A percentile compares a stretch with the other conserved stretches of the same genome.
Conservation (phyloP, 306 rosid species). For the Quillaja saponaria region DNA sequence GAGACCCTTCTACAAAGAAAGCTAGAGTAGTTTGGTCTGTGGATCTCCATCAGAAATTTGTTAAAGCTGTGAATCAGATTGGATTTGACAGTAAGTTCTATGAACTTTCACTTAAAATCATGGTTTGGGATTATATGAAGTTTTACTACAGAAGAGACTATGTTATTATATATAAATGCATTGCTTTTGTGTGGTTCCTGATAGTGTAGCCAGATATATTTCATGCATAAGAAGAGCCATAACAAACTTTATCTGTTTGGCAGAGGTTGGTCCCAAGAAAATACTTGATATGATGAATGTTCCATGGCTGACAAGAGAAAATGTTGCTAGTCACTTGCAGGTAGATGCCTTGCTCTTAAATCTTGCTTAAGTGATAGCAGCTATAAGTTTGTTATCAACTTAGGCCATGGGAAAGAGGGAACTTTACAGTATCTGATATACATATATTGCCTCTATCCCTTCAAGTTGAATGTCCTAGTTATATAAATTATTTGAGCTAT, state of each 20-base stretch:
- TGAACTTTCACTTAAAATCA: slow-evolving; percentile 15
- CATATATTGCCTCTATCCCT: too few relatives aligned
- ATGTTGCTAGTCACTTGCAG: slow-evolving; percentile 99
- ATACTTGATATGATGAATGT: slow-evolving; percentile 96
- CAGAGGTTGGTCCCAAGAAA: slow-evolving; percentile 98
- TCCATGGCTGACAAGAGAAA: slow-evolving; percentile 89
- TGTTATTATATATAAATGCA: slow-evolving; percentile 17
- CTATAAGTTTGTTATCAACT: slow-evolving; percentile 12
- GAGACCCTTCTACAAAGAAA: slow-evolving; percentile 72
- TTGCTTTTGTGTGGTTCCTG: slow-evolving; percentile 18
- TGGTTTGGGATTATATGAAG: slow-evolving; percentile 16
- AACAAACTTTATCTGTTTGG: slow-evolving; percentile 57
- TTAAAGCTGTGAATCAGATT: slow-evolving; percentile 90
- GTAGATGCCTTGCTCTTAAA: slow-evolving; percentile 36
- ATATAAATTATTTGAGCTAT: slow-evolving; percentile 3
- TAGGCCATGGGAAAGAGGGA: background rate
- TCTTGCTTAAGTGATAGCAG: slow-evolving; percentile 23
- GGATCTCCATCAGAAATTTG: slow-evolving; percentile 97
- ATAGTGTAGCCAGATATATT: slow-evolving; percentile 32
- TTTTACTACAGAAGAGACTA: too few relatives aligned
- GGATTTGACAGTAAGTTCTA: slow-evolving; percentile 88
- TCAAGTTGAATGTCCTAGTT: background rate
- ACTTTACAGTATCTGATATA: too few relatives aligned
- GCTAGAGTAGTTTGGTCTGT: slow-evolving; percentile 98
- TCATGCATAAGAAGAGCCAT: slow-evolving; percentile 30